phyloP scores from a whole-genome alignment of 116 monocot genomes.

The Phalaenopsis hybrid region DNA sequence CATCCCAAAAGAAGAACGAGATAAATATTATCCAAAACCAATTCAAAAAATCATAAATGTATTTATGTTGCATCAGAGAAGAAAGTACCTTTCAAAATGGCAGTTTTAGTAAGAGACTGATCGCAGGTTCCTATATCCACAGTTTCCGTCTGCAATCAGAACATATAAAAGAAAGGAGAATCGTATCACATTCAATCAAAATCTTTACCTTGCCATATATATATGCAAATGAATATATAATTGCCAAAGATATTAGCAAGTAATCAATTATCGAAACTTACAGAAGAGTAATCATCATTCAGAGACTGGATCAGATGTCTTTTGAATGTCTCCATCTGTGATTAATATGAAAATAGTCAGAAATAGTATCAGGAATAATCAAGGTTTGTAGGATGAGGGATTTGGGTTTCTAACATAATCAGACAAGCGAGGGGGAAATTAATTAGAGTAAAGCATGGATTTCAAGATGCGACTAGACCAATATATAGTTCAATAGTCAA shows the following conservation, averaged over 20 bases:
- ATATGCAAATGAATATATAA: background rate
- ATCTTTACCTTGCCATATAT: background rate
- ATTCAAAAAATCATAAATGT: too few species aligned
- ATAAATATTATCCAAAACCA: too few species aligned
- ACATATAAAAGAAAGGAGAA: constrained; percentile 3
- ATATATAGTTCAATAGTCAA: too few species aligned
- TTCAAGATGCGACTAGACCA: too few species aligned
- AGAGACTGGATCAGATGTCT: too few species aligned
- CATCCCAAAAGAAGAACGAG: too few species aligned
- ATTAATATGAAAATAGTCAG: background rate
- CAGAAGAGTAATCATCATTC: too few species aligned
- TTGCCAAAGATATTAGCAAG: background rate
- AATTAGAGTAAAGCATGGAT: background rate
- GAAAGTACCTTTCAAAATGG: too few species aligned
- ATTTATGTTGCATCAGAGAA: too few species aligned
- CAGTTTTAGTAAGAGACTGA: too few species aligned
- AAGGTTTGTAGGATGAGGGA: background rate
- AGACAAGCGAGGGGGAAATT: background rate
- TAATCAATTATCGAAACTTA: constrained; percentile 6
- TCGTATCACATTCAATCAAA: background rate
- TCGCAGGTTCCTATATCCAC: too few species aligned
- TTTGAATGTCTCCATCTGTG: constrained; percentile 88
- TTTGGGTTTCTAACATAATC: background rate
- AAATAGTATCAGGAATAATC: background rate
- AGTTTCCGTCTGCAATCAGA: too few species aligned